Base-by-base conservation (phyloP, 2,329 filamentous ascomycete genomes). In the Lasiodiplodia sp. region DNA sequence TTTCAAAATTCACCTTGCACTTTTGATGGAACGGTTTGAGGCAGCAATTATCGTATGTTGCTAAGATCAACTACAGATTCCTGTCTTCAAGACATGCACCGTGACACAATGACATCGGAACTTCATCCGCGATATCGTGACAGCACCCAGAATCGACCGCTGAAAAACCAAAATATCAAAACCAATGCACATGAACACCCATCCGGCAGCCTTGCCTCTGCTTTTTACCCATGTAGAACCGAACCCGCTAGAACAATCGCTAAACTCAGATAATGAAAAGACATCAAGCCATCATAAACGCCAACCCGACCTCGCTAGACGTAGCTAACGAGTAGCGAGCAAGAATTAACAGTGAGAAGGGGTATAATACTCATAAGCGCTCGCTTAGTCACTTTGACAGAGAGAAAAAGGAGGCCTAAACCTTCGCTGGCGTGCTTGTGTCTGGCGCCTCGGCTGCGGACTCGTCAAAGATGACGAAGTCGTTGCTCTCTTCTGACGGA, bases 291-390 rank as follows among this genome's bases (percentile, higher is more conserved):
- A 67, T 51, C 12, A 58, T 28, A 52, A 51, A 52, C 65, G 53
- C 40, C 53, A 31, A 28, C 53, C 18, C 40, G 28, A 51, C 11
- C 18, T 64, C 60, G 31, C 60, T 28, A 40, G 28, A 8, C 21
- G 31, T 23, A 7, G 28, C 38, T 34, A 58, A 47, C 37, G 49
- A 52, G 40, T 16, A 56, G 52, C 52, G 40, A 51, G 44, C 38
- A 66, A 56, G 28, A 25, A 53, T 40, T 37, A 37, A 58, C 53
- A 51, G 53, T 56, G 37, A 16, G 63, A 67, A 67, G 65, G 64
- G 65, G 65, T 67, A 67, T 67, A 67, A 67, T 67, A 67, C 65
- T 67, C 40, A 23, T 51, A 58, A 52, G 40, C 38, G 37, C 65
- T 67, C 53, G 65, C 65, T 21, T 51, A 28, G 52, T 67, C 65